These are phyloP conservation scores for Wickerhamiella spandovensis DNA, from an alignment of 805 yeast species.

Conservation along the genomic window DNA sequence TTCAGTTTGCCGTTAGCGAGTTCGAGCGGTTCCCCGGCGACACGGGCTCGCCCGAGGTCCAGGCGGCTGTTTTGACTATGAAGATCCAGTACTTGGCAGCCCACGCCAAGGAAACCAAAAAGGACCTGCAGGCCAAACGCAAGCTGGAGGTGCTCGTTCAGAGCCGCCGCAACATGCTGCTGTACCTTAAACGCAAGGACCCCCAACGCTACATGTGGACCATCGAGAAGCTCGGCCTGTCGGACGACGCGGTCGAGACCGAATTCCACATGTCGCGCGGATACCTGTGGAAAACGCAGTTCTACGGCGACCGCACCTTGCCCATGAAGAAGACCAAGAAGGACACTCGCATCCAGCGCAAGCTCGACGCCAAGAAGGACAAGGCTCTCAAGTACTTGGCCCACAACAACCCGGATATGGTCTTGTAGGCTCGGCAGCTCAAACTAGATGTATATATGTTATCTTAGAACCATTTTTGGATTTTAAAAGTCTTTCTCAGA, in stretches of 20 bases:
- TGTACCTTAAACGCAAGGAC: slow-evolving; percentile 66
- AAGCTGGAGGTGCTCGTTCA: slow-evolving; percentile 73
- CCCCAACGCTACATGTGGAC: slow-evolving; percentile 79
- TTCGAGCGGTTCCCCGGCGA: slow-evolving; percentile 78
- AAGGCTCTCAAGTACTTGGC: slow-evolving; percentile 19
- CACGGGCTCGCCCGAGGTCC: slow-evolving; percentile 91
- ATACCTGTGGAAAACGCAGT: slow-evolving; percentile 24
- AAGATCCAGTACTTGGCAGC: slow-evolving; percentile 64
- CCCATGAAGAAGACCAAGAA: slow-evolving; percentile 21
- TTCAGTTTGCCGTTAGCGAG: slow-evolving; percentile 57
- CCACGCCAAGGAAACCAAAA: slow-evolving; percentile 55
- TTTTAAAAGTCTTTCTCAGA: too few relatives aligned
- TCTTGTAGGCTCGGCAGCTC: slow-evolving; percentile 7
- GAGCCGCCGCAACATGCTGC: slow-evolving; percentile 69
- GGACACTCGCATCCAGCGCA: slow-evolving; percentile 17
- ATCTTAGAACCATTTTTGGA: too few relatives aligned
- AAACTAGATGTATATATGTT: too few relatives aligned
- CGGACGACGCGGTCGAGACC: slow-evolving; percentile 59
- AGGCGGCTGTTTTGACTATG: slow-evolving; percentile 81
- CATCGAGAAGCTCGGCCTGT: slow-evolving; percentile 73
- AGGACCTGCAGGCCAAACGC: slow-evolving; percentile 61
- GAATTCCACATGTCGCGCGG: slow-evolving; percentile 43
- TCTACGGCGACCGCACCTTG: slow-evolving; percentile 27
- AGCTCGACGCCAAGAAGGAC: slow-evolving; percentile 14
- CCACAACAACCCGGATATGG: slow-evolving; percentile 17